Evolutionary conservation across 805 yeast species (phyloP).

Genomic region (Candida schatavii): DNA sequence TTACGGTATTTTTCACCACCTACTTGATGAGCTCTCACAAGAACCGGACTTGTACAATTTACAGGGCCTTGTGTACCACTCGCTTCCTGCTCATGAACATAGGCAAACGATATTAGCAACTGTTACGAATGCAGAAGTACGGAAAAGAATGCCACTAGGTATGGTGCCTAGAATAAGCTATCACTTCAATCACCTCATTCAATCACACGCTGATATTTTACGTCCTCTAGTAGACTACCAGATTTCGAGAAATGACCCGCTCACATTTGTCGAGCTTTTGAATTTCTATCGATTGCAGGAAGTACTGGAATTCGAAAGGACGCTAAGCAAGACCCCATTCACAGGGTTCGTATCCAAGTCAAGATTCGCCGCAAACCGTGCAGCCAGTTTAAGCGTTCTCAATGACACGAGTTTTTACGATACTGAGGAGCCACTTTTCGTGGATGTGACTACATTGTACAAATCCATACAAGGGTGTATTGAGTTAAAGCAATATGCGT

Average conservation of each 20-base stretch:
- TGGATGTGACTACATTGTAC: conserved; percentile 20
- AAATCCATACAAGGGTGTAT: conserved; percentile 28
- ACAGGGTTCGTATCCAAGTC: conserved; percentile 26
- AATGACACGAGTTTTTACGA: conserved; percentile 11
- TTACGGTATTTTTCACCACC: conserved; percentile 18
- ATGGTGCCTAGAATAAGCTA: conserved; percentile 12
- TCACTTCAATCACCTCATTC: conserved; percentile 24
- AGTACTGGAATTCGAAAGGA: conserved; percentile 19
- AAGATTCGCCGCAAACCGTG: conserved; percentile 11
- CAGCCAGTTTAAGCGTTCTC: conserved; percentile 3
- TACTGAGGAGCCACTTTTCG: conserved; percentile 12
- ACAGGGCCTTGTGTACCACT: conserved; percentile 26
- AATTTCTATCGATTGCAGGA: conserved; percentile 24
- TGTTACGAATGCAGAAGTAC: neutral
- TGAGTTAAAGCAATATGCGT: conserved; percentile 20
- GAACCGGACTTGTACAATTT: conserved; percentile 17
- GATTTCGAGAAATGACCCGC: conserved; percentile 15
- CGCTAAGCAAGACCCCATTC: conserved; percentile 16
- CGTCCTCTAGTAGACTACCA: conserved; percentile 25
- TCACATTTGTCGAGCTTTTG: conserved; percentile 23
- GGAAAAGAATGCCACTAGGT: neutral
- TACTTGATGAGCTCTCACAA: conserved; percentile 24
- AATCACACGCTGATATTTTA: conserved; percentile 29
- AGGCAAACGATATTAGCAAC: conserved; percentile 20
- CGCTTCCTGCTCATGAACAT: conserved; percentile 21